Percentiles rank a stretch among this genome's conserved stretches.
These are phyloP conservation scores for Eucalyptus cloeziana DNA, from an alignment of 345 rosid genomes.

Conservation along the genomic window DNA sequence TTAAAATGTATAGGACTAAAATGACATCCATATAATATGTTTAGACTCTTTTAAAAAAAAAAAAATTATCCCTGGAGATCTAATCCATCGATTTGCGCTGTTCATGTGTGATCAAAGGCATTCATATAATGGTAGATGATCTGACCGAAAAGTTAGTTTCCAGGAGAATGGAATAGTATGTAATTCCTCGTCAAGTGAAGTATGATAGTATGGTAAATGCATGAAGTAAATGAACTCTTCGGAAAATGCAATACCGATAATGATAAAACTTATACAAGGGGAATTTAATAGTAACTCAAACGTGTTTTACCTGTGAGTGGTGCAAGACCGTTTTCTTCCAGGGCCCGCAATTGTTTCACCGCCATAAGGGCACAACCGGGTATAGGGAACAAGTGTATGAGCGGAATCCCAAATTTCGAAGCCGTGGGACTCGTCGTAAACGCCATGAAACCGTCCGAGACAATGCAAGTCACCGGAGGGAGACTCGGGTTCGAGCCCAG, in stretches of 20 bases:
- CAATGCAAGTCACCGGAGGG: not conserved
- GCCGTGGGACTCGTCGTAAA: not conserved
- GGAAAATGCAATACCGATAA: not conserved
- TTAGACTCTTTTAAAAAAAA: no score
- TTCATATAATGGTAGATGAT: not conserved
- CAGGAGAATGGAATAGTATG: not conserved
- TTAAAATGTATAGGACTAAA: not conserved
- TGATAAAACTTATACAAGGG: not conserved
- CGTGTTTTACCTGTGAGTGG: conserved; percentile 3
- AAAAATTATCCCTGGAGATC: not conserved
- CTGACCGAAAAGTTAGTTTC: not conserved
- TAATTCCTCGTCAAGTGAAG: not conserved
- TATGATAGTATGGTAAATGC: not conserved
- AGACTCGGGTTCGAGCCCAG: not conserved
- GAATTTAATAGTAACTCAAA: not conserved
- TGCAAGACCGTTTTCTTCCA: not conserved
- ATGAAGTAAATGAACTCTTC: not conserved
- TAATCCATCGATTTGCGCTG: not conserved
- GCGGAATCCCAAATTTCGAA: not conserved
- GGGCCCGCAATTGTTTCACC: not conserved
- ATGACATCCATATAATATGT: no score
- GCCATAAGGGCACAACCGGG: not conserved
- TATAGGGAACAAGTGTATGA: not conserved
- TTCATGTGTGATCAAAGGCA: not conserved
- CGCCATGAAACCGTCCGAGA: conserved; percentile 1